phyloP scores from a whole-genome alignment of 2,329 filamentous ascomycete species.

The Sarocladium oryzae region DNA sequence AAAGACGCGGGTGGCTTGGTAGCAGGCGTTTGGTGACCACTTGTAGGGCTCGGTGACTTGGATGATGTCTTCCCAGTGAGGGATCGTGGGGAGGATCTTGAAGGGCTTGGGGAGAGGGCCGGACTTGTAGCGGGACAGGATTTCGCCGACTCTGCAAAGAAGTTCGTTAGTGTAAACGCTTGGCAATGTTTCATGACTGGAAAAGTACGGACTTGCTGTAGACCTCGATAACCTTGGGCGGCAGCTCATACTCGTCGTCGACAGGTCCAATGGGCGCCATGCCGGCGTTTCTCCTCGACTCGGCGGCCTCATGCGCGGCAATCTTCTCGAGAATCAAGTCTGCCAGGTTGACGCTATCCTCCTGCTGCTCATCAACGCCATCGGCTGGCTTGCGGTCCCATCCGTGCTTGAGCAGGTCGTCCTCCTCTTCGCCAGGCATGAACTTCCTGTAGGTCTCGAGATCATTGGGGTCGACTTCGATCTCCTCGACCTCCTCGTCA shows the following conservation, averaged over 20 bases:
- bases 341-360: slow-evolving; percentile 69
- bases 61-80: slow-evolving; percentile 85
- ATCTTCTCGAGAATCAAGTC: slow-evolving; percentile 94
- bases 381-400: slow-evolving; percentile 40
- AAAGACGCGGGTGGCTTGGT: slow-evolving; percentile 88
- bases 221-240: slow-evolving; percentile 87
- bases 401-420: slow-evolving; percentile 65
- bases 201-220: slow-evolving; percentile 67
- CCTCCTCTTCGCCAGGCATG: slow-evolving; percentile 60
- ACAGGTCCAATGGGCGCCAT: slow-evolving; percentile 34
- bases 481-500: slow-evolving; percentile 62
- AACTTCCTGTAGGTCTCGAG: slow-evolving; percentile 89
- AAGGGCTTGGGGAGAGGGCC: slow-evolving; percentile 97
- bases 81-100: slow-evolving; percentile 89
- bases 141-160: slow-evolving; percentile 63
- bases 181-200: not conserved
- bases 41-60: slow-evolving; percentile 73
- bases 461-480: slow-evolving; percentile 84
- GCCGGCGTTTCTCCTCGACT: slow-evolving; percentile 35
- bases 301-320: slow-evolving; percentile 74
- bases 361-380: slow-evolving; percentile 38
- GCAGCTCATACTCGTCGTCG: slow-evolving; percentile 80
- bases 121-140: slow-evolving; percentile 88
- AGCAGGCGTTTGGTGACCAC: slow-evolving; percentile 70
- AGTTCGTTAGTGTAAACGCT: not conserved